Percentiles rank a stretch among this genome's conserved stretches.
Conservation (phyloP, 23 red algal species). For the Gracilaria domingensis region DNA sequence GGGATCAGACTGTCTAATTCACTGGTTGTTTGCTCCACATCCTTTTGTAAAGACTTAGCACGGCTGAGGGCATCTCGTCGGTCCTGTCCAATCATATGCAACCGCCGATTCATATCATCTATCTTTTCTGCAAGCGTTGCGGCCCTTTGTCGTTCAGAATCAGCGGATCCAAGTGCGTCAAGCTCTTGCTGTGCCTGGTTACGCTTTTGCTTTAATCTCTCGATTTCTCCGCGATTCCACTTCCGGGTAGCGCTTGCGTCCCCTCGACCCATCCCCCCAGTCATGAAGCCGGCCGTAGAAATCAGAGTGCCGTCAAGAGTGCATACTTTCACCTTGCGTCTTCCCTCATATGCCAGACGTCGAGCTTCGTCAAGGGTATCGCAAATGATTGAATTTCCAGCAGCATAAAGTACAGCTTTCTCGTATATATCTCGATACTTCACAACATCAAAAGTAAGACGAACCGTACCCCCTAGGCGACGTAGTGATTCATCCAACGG, state of each 20-base stretch:
- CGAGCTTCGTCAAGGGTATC: constrained; percentile 98
- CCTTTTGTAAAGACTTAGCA: constrained; percentile 14
- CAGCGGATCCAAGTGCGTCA: constrained; percentile 53
- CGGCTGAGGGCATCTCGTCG: constrained; percentile 14
- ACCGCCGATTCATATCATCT: constrained; percentile 35
- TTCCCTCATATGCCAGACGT: constrained; percentile 66
- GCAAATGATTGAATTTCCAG: constrained; percentile 85
- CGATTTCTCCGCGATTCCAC: constrained; percentile 84
- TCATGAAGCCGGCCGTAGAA: constrained; percentile 95
- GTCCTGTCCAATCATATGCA: constrained; percentile 51
- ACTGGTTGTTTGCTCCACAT: constrained; percentile 29
- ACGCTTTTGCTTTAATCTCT: constrained; percentile 64
- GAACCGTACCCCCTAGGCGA: constrained; percentile 85
- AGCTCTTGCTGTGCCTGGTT: constrained; percentile 65
- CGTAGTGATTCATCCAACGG: constrained; percentile 88
- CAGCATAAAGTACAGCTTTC: constrained; percentile 90
- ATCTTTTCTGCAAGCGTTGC: constrained; percentile 64
- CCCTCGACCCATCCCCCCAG: constrained; percentile 72
- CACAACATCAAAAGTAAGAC: constrained; percentile 89
- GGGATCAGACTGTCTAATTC: constrained; percentile 32
- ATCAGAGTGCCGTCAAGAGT: constrained; percentile 95
- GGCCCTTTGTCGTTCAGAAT: constrained; percentile 42
- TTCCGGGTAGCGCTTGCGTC: constrained; percentile 60
- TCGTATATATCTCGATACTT: constrained; percentile 71
- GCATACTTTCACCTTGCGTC: constrained; percentile 79